phyloP scores from a whole-genome alignment of 179 eudicot species.

The Gypsophila paniculata region DNA sequence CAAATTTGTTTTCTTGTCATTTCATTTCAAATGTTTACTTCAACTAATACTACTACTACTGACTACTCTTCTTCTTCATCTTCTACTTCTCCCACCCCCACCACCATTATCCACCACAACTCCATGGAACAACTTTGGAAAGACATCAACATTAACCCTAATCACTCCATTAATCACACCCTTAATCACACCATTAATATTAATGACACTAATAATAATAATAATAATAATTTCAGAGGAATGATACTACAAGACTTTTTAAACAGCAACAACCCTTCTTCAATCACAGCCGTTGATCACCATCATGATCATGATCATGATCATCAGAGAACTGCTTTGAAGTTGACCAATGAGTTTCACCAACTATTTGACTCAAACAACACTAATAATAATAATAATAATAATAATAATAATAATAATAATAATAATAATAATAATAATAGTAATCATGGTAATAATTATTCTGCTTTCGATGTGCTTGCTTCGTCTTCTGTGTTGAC shows the following conservation, averaged over 20 bases:
- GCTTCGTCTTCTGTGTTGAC: constrained; percentile 20
- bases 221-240: constrained; percentile 1
- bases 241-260: constrained; percentile 30
- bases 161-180: not conserved
- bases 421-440: too few relatives aligned
- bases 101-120: not conserved
- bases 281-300: not conserved
- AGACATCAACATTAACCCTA: constrained; percentile 11
- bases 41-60: too few relatives aligned
- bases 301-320: not conserved
- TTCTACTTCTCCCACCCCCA: not conserved
- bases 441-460: not conserved
- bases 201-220: not conserved
- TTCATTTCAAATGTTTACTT: constrained; percentile 18
- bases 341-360: constrained; percentile 19
- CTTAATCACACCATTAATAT: not conserved
- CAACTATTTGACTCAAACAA: constrained; percentile 1
- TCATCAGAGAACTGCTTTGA: not conserved
- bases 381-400: too few relatives aligned
- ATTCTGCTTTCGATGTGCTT: constrained; percentile 13
- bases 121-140: constrained; percentile 35
- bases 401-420: too few relatives aligned
- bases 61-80: constrained; percentile 10
- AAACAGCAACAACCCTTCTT: constrained; percentile 14
- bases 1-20: not conserved